A percentile compares a stretch with the other conserved stretches of the same genome.
phyloP scores from a whole-genome alignment of 2,329 filamentous ascomycete species.

The Talaromyces amestolkiae region DNA sequence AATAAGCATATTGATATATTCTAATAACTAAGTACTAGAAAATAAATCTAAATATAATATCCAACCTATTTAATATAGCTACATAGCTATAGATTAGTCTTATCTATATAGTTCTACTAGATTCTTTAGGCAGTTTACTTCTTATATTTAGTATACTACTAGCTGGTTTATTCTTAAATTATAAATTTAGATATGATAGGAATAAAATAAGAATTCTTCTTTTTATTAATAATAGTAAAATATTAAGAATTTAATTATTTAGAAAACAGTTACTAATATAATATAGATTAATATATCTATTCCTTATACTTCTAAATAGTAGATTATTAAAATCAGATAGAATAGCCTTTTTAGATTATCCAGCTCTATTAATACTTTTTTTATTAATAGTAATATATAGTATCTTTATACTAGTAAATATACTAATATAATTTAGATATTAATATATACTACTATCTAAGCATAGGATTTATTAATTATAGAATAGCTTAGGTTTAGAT shows the following conservation, averaged over 20 bases:
- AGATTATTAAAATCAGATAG: neutral
- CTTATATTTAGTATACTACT: neutral
- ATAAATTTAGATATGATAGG: neutral
- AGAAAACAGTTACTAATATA: neutral
- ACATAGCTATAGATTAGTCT: neutral
- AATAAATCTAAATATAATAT: neutral
- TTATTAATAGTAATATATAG: neutral
- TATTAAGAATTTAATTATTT: neutral
- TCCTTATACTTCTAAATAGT: neutral
- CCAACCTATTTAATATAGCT: neutral
- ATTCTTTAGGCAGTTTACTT: neutral
- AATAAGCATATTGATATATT: neutral
- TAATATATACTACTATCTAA: neutral
- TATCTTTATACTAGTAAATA: neutral
- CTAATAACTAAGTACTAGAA: neutral
- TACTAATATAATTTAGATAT: neutral
- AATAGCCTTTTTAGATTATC: neutral
- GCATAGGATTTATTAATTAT: neutral
- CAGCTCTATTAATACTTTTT: neutral
- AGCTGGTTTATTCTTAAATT: neutral
- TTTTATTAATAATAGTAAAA: neutral
- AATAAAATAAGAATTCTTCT: neutral
- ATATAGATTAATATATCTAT: neutral
- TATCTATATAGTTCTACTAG: neutral
- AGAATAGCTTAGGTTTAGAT: neutral